Percentiles rank a stretch among this genome's conserved stretches.
Evolutionary conservation across 495 filamentous ascomycete genomes (phyloP).

Genomic region (Parathielavia appendiculata): DNA sequence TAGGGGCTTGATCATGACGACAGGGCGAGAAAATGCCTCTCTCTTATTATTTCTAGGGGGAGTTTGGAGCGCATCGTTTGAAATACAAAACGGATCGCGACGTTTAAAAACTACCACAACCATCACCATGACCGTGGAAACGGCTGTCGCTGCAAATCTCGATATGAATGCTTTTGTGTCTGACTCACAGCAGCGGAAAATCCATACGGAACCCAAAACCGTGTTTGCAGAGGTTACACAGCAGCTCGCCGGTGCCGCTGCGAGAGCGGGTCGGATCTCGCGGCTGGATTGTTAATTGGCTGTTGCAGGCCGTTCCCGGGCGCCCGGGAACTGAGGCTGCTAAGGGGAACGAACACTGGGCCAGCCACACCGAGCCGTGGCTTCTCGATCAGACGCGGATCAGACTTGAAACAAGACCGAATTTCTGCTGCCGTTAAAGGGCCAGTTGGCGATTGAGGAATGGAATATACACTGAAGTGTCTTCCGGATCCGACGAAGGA

Average conservation of each 20-base stretch:
- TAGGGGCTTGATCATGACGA: constrained; percentile 23
- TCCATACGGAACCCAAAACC: background rate
- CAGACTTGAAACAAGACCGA: too few species aligned
- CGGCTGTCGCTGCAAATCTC: background rate
- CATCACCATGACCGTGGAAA: background rate
- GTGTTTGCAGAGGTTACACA: constrained; percentile 10
- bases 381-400: background rate
- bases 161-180: background rate
- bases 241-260: background rate
- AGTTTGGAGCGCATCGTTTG: background rate
- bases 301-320: background rate
- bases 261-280: constrained; percentile 6
- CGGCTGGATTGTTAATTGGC: constrained; percentile 1
- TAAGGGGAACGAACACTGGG: background rate
- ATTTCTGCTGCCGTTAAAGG: too few species aligned
- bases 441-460: too few species aligned
- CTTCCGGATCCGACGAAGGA: too few species aligned
- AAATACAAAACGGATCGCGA: background rate
- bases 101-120: background rate
- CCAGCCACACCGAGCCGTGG: background rate
- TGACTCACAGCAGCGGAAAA: background rate
- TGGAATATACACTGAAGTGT: too few species aligned
- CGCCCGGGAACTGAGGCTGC: background rate
- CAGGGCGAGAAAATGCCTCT: constrained; percentile 27
- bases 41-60: background rate